Base-by-base conservation (phyloP, 352 stramenopile species). In the Pythium plurisporium region DNA sequence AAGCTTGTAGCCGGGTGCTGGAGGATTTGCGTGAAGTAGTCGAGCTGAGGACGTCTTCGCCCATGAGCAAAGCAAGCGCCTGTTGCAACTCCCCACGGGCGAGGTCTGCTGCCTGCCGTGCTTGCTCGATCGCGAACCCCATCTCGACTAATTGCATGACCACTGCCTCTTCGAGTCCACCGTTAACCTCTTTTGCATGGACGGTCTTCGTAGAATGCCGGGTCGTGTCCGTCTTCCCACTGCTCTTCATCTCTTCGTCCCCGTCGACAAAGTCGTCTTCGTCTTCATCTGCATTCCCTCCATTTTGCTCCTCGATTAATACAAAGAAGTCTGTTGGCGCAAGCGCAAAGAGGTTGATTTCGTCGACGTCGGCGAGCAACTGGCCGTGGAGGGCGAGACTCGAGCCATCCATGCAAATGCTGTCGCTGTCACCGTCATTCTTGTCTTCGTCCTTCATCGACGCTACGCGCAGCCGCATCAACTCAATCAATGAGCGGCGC, bases 121-220 rank as follows among this genome's bases (percentile, higher is more conserved):
- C 73, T 23, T 75, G 61, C 1, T 63, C 55, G 3, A 23, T 11
- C 4, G 43, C 50, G 45, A 89, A 89, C 0, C 79, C 79, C 76
- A 89, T 89, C n/a, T 75, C 74, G 30, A 82, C 53, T n/a, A 87
- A 59, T 59, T 86, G 79, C 62, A 52, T 54, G 40, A 62, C 38
- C 7, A 46, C 46, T 0, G 29, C 33, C 9, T 65, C 45, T n/a
- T n/a, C n/a, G n/a, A n/a, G n/a, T n/a, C n/a, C n/a, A n/a, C n/a
- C n/a, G n/a, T n/a, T n/a, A n/a, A n/a, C n/a, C n/a, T n/a, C n/a
- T n/a, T n/a, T n/a, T n/a, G n/a, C n/a, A n/a, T n/a, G n/a, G n/a
- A n/a, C n/a, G n/a, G n/a, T n/a, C n/a, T n/a, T n/a, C n/a, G n/a
- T n/a, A n/a, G n/a, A n/a, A n/a, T n/a, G n/a, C n/a, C n/a, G n/a